Conservation (phyloP, 768 basidiomycete genomes). For the Leccinum arenicola region DNA sequence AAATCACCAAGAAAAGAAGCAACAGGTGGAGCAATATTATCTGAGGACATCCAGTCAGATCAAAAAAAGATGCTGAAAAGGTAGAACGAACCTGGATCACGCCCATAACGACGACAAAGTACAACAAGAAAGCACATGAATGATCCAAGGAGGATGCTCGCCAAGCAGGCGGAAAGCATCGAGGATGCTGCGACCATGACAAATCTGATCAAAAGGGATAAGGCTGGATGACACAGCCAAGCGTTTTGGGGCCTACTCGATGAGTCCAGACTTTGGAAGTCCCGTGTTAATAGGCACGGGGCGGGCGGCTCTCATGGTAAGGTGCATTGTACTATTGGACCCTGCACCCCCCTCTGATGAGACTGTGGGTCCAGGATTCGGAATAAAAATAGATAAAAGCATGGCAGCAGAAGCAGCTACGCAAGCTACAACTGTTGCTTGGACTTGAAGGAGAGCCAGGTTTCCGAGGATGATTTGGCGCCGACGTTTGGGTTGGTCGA, state of each 20-base stretch:
- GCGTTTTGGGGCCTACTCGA: slow-evolving; percentile 32
- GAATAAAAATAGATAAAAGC: slow-evolving; percentile 62
- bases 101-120: slow-evolving; percentile 66
- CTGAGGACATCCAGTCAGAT: slow-evolving; percentile 36
- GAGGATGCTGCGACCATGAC: slow-evolving; percentile 73
- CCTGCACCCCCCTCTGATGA: slow-evolving; percentile 5
- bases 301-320: slow-evolving; percentile 19
- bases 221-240: slow-evolving; percentile 3
- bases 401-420: slow-evolving; percentile 80
- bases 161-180: slow-evolving; percentile 79
- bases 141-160: slow-evolving; percentile 77
- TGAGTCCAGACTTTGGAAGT: slow-evolving; percentile 36
- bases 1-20: slow-evolving; percentile 93
- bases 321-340: slow-evolving; percentile 13
- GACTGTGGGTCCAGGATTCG: slow-evolving; percentile 27
- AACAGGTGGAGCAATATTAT: slow-evolving; percentile 94
- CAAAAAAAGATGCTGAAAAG: background rate
- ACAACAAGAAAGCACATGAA: slow-evolving; percentile 91
- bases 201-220: slow-evolving; percentile 46
- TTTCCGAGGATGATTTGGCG: slow-evolving; percentile 75
- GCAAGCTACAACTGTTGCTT: slow-evolving; percentile 86
- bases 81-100: slow-evolving; percentile 71
- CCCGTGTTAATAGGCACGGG: slow-evolving; percentile 26
- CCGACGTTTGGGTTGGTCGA: slow-evolving; percentile 68
- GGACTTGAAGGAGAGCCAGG: slow-evolving; percentile 85